Conservation (phyloP, 805 yeast species). For the Ogataea methanolica region DNA sequence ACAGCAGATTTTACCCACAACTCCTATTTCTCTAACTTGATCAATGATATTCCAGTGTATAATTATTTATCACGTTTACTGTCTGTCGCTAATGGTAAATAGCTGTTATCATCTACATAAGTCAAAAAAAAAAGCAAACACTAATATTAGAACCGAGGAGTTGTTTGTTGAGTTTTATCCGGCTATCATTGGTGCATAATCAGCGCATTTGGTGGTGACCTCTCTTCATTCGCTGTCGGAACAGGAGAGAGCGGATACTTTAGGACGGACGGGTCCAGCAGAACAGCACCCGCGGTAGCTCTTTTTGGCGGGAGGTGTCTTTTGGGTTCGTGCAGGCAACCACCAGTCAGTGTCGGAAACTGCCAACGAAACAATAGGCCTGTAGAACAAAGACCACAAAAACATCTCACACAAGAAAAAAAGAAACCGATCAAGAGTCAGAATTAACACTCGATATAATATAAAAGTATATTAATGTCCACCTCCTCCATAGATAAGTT, state of each 20-base stretch:
- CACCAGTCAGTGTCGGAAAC: too few relatives aligned
- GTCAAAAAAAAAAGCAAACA: too few relatives aligned
- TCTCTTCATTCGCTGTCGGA: not conserved
- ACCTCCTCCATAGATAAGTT: slow-evolving; percentile 1
- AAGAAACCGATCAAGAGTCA: not conserved
- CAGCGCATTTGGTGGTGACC: not conserved
- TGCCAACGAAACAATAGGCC: too few relatives aligned
- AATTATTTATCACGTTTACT: too few relatives aligned
- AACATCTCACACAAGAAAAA: not conserved
- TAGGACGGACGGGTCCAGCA: not conserved
- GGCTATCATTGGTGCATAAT: not conserved
- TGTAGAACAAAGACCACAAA: not conserved
- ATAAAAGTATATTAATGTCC: slow-evolving; percentile 13
- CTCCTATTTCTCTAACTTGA: too few relatives aligned
- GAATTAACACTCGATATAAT: not conserved
- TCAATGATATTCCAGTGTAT: too few relatives aligned
- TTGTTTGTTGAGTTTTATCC: not conserved
- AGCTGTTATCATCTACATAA: too few relatives aligned
- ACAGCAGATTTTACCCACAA: too few relatives aligned
- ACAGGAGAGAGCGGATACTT: not conserved
- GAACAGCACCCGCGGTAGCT: not conserved
- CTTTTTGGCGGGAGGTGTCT: not conserved
- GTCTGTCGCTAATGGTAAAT: too few relatives aligned
- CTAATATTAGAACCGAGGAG: too few relatives aligned
- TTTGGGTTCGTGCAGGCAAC: not conserved